phyloP scores from a whole-genome alignment of 805 yeast genomes.

The Metschnikowia continentalis region DNA sequence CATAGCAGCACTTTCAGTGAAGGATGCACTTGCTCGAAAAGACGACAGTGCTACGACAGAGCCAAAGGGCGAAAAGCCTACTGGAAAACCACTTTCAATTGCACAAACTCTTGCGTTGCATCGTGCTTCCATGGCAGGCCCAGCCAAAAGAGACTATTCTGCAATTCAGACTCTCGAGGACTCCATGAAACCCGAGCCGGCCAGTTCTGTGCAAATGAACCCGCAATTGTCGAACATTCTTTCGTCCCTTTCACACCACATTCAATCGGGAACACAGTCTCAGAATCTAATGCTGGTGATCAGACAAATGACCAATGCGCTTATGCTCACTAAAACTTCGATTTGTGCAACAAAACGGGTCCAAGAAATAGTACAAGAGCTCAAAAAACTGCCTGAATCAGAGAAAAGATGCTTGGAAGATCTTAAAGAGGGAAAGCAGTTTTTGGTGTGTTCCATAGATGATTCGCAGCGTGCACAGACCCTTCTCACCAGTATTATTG shows the following conservation, averaged over 20 bases:
- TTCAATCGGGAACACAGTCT: constrained; percentile 20
- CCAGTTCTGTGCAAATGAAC: constrained; percentile 12
- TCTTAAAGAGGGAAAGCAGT: constrained; percentile 29
- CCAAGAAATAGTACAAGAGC: constrained; percentile 9
- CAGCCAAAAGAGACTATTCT: constrained; percentile 26
- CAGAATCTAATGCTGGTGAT: constrained; percentile 33
- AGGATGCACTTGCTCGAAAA: constrained; percentile 3
- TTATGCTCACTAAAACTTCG: constrained; percentile 17
- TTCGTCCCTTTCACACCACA: constrained; percentile 29
- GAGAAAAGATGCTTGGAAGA: constrained; percentile 26
- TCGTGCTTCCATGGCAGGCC: constrained; percentile 40
- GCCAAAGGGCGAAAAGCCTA: constrained; percentile 5
- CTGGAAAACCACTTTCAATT: constrained; percentile 41
- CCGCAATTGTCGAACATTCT: constrained; percentile 34
- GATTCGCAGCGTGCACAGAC: constrained; percentile 19
- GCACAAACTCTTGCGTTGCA: constrained; percentile 59
- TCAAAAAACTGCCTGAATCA: constrained; percentile 20
- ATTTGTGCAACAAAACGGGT: constrained; percentile 11
- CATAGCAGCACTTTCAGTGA: constrained; percentile 12
- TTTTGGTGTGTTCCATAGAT: constrained; percentile 18
- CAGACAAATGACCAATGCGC: constrained; percentile 35
- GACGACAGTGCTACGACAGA: not conserved
- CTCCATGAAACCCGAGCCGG: constrained; percentile 11
- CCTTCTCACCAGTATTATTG: constrained; percentile 21
- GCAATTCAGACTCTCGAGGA: constrained; percentile 26